These are phyloP conservation scores for Brassica napus DNA, from an alignment of 345 rosid genomes.

Conservation along the genomic window Da-Ae NC_063450.1:52658501-52659000, in stretches of 20 bases:
- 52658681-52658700: background rate
- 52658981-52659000: slow-evolving; percentile 23
- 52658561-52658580: slow-evolving; percentile 22
- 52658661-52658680: background rate
- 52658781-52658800: background rate
- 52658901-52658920: background rate
- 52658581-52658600: slow-evolving; percentile 12
- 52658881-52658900: background rate
- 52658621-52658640: slow-evolving; percentile 2
- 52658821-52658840: background rate
- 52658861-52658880: background rate
- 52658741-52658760: background rate
- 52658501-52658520: slow-evolving; percentile 23
- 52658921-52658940: background rate
- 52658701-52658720: background rate
- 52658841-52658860: background rate
- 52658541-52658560: slow-evolving; percentile 25
- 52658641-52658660: background rate
- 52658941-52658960: slow-evolving; percentile 5
- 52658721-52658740: background rate
- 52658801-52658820: background rate
- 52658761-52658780: background rate
- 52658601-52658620: background rate
- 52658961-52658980: slow-evolving; percentile 14
- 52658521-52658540: slow-evolving; percentile 25